Evolutionary conservation across 306 rosid genomes (phyloP), one percentile per base, ranked within the genome.

Genomic region (Gastrolobium bilobum): DNA sequence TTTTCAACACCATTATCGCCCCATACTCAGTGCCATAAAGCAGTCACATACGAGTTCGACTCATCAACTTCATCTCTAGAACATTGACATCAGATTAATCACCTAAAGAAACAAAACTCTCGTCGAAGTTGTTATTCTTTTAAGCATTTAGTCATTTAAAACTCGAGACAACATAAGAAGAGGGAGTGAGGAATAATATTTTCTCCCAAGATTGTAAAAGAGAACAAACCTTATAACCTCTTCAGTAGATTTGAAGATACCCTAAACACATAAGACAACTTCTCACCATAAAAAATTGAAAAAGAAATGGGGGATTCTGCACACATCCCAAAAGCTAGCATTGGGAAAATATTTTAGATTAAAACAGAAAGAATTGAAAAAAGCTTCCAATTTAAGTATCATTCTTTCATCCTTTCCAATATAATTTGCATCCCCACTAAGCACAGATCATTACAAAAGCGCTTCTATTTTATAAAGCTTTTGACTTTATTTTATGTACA

Each of bases 351-450:
- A 4, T 15, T 52, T 14, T 43, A 61, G 71, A 62, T 20, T 62
- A 11, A 8, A 33, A 14, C 26, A 74, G 2, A 30, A 0, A 73
- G 6, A 61, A 61, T 5, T 69, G 26, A 74, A 44, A 6, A 64
- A 38, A 75, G 71, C 60, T 47, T 75, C 35, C 29, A 48, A 63
- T 48, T 48, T 50, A 48, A 47, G 48, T 37, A 76, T 48, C 11
- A 38, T 11, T 63, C 57, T 62, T 39, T 48, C 51, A 15, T 20
- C 51, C 3, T 71, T 53, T 38, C 63, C 20, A 9, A 76, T 62
- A 76, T 20, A 75, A 61, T 26, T 40, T 52, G 50, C 51, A 76
- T 50, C 5, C 48, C 37, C 4, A n/a, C 50, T 38, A 66, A 37
- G 14, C 64, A 42, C 5, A 47, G 29, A 61, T 35, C 50, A 75